Evolutionary conservation across 2,329 filamentous ascomycete species (phyloP).

Genomic region (Ophiostoma sp.): DNA sequence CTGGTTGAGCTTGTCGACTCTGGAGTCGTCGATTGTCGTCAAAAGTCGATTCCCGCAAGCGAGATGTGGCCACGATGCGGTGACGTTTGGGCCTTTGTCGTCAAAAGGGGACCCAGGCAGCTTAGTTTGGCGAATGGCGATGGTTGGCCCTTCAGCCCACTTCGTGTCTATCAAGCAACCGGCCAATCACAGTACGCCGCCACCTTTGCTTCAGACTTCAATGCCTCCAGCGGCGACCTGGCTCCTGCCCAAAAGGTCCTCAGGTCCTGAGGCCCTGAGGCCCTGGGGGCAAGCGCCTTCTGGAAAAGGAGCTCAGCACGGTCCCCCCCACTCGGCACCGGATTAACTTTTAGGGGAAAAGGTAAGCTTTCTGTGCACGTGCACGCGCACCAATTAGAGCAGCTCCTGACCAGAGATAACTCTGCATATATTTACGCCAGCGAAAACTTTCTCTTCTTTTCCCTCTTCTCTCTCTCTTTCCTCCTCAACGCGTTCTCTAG

Average conservation of each 20-base stretch:
- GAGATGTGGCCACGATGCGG: conserved; percentile 21
- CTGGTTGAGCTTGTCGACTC: neutral
- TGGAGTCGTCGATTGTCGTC: neutral
- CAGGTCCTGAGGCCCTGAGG: neutral
- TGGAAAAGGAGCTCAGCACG: neutral
- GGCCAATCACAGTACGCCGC: neutral
- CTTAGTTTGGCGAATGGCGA: neutral
- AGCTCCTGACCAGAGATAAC: neutral
- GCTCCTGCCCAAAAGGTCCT: conserved; percentile 3
- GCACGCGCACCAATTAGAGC: conserved; percentile 7
- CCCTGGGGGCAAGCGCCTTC: neutral
- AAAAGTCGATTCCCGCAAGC: neutral
- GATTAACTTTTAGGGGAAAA: neutral
- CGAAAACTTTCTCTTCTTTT: conserved; percentile 27
- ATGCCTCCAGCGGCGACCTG: neutral
- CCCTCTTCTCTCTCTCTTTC: conserved; percentile 24
- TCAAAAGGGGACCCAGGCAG: conserved; percentile 20
- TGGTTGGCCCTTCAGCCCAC: conserved; percentile 20
- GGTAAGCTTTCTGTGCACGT: conserved; percentile 16
- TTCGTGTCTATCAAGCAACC: neutral
- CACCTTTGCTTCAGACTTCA: neutral
- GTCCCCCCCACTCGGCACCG: conserved; percentile 1
- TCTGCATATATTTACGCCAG: conserved; percentile 13
- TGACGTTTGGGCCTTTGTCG: conserved; percentile 17
- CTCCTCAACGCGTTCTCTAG: conserved; percentile 69